Evolutionary conservation across 164 flowering plant genomes (phyloP).

Genomic region (Akebia trifoliata): DNA sequence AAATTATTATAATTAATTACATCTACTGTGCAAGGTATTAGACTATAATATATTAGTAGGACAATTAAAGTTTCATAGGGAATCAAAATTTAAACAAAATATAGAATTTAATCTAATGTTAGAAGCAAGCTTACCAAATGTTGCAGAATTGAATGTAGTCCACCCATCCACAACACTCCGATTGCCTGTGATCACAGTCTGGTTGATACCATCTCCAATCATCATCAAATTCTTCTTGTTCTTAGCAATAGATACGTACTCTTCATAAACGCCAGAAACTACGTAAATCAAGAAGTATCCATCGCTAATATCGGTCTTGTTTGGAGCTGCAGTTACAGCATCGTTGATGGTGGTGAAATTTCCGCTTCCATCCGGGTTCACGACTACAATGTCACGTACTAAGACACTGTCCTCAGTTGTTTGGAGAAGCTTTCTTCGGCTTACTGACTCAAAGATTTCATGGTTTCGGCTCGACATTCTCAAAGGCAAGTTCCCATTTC

Average conservation of each 20-base stretch:
- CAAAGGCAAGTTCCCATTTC: conserved; percentile 10
- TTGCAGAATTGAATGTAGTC: conserved; percentile 27
- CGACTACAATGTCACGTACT: conserved; percentile 18
- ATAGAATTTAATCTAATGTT: too few species aligned
- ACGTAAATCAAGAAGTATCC: conserved; percentile 30
- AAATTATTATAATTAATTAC: too few species aligned
- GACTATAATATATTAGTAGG: too few species aligned
- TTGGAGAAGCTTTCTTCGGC: conserved; percentile 22
- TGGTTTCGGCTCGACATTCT: conserved; percentile 11
- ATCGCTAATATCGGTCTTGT: conserved; percentile 8
- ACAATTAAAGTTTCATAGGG: too few species aligned
- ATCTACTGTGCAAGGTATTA: too few species aligned
- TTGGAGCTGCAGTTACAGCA: conserved; percentile 29
- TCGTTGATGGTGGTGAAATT: conserved; percentile 29
- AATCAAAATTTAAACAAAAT: too few species aligned
- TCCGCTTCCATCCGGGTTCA: conserved; percentile 24
- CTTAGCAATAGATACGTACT: conserved; percentile 23
- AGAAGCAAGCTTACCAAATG: conserved; percentile 13
- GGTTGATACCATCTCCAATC: conserved; percentile 30
- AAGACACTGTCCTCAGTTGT: not conserved
- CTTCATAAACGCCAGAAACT: conserved; percentile 29
- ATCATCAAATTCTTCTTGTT: conserved; percentile 30
- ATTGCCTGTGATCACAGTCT: conserved; percentile 34
- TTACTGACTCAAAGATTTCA: conserved; percentile 13
- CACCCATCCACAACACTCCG: conserved; percentile 29